phyloP scores from a whole-genome alignment of 129 eudicot species.

The Flaveria brownii region DNA sequence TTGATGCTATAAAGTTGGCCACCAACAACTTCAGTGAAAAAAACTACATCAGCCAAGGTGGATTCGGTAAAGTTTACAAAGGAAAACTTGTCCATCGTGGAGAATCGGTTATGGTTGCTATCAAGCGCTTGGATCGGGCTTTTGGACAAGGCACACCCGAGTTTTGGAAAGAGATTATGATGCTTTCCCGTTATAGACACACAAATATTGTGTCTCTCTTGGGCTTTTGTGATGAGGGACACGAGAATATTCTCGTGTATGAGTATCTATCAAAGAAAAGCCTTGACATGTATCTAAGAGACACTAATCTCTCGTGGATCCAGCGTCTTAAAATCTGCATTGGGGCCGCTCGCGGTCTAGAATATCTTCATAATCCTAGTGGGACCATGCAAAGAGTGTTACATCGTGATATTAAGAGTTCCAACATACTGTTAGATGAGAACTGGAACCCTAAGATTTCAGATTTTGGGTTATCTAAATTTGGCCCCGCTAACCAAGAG shows the following conservation, averaged over 20 bases:
- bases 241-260: neutral
- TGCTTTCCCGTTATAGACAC: neutral
- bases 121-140: neutral
- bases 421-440: slow-evolving; percentile 1
- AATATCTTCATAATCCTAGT: neutral
- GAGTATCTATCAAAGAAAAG: neutral
- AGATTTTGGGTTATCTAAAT: neutral
- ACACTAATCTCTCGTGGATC: neutral
- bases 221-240: neutral
- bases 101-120: neutral
- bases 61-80: neutral
- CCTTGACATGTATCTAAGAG: neutral
- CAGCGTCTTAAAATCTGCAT: neutral
- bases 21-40: neutral
- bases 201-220: neutral
- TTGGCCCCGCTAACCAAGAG: neutral
- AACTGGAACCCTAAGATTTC: neutral
- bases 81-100: neutral
- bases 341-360: neutral
- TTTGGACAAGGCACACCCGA: neutral
- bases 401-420: neutral
- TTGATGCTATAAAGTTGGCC: neutral
- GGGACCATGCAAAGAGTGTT: neutral
- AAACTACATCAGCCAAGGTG: neutral
- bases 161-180: neutral